phyloP scores from a whole-genome alignment of 1,284 basidiomycete species.

The Ustilago hordei region DNA sequence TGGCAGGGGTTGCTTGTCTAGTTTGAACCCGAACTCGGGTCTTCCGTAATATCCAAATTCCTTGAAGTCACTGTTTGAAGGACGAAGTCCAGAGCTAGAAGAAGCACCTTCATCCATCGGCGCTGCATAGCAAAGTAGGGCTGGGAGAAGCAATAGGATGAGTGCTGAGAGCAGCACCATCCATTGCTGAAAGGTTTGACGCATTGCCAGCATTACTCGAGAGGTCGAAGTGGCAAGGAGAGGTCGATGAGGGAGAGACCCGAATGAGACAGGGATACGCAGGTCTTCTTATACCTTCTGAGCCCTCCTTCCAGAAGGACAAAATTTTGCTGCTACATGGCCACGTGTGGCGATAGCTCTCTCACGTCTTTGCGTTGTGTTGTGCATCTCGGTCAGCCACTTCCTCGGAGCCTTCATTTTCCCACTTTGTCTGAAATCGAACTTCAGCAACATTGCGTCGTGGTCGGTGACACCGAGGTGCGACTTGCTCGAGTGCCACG shows the following conservation, averaged over 20 bases:
- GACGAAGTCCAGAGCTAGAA: background rate
- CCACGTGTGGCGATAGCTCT: background rate
- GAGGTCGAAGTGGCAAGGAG: background rate
- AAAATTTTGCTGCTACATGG: background rate
- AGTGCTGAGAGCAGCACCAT: slow-evolving; percentile 12
- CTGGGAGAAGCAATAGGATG: slow-evolving; percentile 2
- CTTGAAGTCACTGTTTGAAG: no score
- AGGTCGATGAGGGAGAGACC: background rate
- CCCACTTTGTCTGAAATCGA: background rate
- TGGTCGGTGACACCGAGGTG: background rate
- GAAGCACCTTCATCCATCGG: background rate
- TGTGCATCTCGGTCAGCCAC: background rate
- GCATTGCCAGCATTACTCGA: background rate
- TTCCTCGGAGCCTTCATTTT: background rate
- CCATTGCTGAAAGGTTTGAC: background rate
- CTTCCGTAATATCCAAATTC: accelerated
- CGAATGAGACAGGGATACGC: background rate
- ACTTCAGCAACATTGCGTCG: background rate
- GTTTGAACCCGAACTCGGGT: accelerated
- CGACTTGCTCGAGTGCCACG: no score
- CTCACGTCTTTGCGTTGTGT: background rate
- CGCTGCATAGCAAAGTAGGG: background rate
- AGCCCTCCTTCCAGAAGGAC: background rate
- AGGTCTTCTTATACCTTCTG: background rate
- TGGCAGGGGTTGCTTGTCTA: no score